Conservation (phyloP, 805 yeast species). For the Tetrapisispora fleetii region DNA sequence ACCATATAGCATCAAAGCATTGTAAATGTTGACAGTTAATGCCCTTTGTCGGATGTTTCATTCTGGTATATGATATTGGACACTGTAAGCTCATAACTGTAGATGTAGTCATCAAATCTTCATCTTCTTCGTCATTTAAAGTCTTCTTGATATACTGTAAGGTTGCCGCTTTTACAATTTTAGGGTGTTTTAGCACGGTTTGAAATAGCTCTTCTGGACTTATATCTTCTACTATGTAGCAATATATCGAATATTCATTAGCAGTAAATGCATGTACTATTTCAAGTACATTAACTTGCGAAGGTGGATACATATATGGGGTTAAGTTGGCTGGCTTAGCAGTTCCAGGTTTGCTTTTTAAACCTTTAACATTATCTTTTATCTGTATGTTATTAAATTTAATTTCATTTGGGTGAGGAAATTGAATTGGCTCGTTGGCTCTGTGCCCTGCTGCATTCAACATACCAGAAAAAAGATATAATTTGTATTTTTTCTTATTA, state of each 20-base stretch:
- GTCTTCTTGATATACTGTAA: slow-evolving; percentile 35
- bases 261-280: slow-evolving; percentile 51
- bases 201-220: slow-evolving; percentile 35
- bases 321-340: slow-evolving; percentile 78
- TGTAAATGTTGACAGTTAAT: slow-evolving; percentile 67
- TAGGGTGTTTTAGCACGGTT: slow-evolving; percentile 37
- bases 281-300: slow-evolving; percentile 35
- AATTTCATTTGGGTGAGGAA: slow-evolving; percentile 65
- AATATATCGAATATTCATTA: slow-evolving; percentile 39
- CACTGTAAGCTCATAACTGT: slow-evolving; percentile 63
- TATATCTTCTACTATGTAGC: slow-evolving; percentile 47
- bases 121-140: slow-evolving; percentile 46
- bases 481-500: slow-evolving; percentile 23
- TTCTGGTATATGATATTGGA: slow-evolving; percentile 65
- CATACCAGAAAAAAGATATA: slow-evolving; percentile 47
- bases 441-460: slow-evolving; percentile 23
- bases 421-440: slow-evolving; percentile 47
- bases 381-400: slow-evolving; percentile 44
- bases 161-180: slow-evolving; percentile 44
- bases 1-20: slow-evolving; percentile 78
- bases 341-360: slow-evolving; percentile 69
- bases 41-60: slow-evolving; percentile 65
- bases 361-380: slow-evolving; percentile 55
- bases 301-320: slow-evolving; percentile 28
- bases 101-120: slow-evolving; percentile 58